A percentile compares a stretch with the other conserved stretches of the same genome.
These are phyloP conservation scores for Teratosphaeria viscida DNA, from an alignment of 2,329 filamentous ascomycete species.

Conservation along the genomic window DNA sequence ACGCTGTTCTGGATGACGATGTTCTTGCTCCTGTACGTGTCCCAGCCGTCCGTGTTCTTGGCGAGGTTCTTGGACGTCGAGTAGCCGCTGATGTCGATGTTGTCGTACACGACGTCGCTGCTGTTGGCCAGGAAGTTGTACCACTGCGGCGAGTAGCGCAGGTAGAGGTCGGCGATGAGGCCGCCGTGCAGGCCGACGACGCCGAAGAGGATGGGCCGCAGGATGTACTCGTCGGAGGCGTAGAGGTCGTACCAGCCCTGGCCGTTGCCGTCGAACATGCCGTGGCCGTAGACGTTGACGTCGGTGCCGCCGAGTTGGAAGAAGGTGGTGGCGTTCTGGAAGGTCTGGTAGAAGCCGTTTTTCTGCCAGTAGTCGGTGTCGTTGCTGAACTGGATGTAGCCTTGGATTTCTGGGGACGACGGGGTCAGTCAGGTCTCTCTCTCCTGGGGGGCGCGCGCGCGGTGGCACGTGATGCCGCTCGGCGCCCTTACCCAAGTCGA, in stretches of 20 bases:
- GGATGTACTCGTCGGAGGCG: constrained; percentile 44
- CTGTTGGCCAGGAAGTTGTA: constrained; percentile 59
- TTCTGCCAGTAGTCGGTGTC: constrained; percentile 55
- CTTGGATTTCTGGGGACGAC: constrained; percentile 42
- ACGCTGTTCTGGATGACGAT: constrained; percentile 58
- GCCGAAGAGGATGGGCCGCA: constrained; percentile 50
- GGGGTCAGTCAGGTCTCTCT: constrained; percentile 7
- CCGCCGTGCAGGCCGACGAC: constrained; percentile 48
- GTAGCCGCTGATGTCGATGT: constrained; percentile 49
- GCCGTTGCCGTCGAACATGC: constrained; percentile 53
- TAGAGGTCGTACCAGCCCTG: constrained; percentile 57
- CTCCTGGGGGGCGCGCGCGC: too few species aligned
- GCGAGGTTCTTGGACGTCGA: constrained; percentile 44
- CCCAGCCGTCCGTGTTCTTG: constrained; percentile 47
- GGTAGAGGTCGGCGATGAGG: constrained; percentile 48
- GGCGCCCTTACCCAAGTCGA: constrained; percentile 47
- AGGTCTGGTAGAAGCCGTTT: constrained; percentile 52
- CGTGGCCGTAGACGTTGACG: constrained; percentile 58
- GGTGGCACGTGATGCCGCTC: background rate
- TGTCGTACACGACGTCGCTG: constrained; percentile 51
- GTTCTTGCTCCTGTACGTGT: constrained; percentile 51
- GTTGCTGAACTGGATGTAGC: constrained; percentile 52
- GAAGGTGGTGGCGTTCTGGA: constrained; percentile 58
- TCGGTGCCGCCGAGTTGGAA: constrained; percentile 56
- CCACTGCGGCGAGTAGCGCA: constrained; percentile 52